Conservation (phyloP, 371 early-diverging fungal genomes). For the Apophysomyces variabilis region DNA sequence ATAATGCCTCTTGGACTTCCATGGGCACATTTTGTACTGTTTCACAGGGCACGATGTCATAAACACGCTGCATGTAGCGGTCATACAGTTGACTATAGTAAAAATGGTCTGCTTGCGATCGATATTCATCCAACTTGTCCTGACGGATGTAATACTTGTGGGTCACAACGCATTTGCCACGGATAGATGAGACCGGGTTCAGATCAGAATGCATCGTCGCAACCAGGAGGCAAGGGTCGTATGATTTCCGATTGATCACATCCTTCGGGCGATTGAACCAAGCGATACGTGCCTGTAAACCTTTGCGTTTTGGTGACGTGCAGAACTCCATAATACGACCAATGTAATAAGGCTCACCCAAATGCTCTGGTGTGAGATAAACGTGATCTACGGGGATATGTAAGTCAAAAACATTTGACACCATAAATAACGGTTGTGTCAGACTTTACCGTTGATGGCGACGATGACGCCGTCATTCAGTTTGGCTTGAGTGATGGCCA, state of each 20-base stretch:
- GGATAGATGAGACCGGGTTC: slow-evolving; percentile 81
- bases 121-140: slow-evolving; percentile 61
- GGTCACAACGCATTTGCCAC: slow-evolving; percentile 77
- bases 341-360: slow-evolving; percentile 80
- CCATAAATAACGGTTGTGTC: neutral
- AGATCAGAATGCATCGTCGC: slow-evolving; percentile 91
- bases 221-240: slow-evolving; percentile 76
- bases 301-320: slow-evolving; percentile 48
- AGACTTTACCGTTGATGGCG: slow-evolving; percentile 36
- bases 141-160: slow-evolving; percentile 71
- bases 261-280: slow-evolving; percentile 88
- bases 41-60: slow-evolving; percentile 83
- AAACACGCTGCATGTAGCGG: slow-evolving; percentile 85
- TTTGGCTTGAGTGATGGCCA: slow-evolving; percentile 24
- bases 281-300: slow-evolving; percentile 68
- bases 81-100: slow-evolving; percentile 88
- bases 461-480: slow-evolving; percentile 34
- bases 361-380: slow-evolving; percentile 74
- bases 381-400: slow-evolving; percentile 67
- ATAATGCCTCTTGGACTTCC: slow-evolving; percentile 68
- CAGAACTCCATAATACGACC: slow-evolving; percentile 87
- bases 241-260: slow-evolving; percentile 68
- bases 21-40: slow-evolving; percentile 81
- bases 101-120: slow-evolving; percentile 69
- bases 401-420: slow-evolving; percentile 13